Conservation (phyloP, 371 early-diverging fungal genomes). For the Mucor indicus region DNA sequence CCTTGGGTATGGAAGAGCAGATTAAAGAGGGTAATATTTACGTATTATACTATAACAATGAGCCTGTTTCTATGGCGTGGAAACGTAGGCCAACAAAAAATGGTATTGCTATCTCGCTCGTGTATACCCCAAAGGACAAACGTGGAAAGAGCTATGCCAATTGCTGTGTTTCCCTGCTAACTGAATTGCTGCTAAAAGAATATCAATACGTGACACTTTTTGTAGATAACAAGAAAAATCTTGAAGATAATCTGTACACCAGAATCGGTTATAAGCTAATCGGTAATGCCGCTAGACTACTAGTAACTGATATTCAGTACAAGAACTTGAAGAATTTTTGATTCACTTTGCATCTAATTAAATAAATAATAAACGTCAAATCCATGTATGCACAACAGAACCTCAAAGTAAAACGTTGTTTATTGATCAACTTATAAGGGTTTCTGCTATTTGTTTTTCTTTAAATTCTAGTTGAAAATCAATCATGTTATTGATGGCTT, state of each 20-base stretch:
- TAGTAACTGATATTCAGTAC: too few relatives aligned
- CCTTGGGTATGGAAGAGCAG: too few relatives aligned
- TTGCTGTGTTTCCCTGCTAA: slow-evolving; percentile 4
- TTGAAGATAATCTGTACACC: slow-evolving; percentile 8
- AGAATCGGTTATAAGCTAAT: slow-evolving; percentile 1
- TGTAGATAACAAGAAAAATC: neutral
- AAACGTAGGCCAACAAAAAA: slow-evolving; percentile 8
- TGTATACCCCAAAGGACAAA: slow-evolving; percentile 8
- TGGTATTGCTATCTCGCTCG: slow-evolving; percentile 11
- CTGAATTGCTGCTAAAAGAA: slow-evolving; percentile 5
- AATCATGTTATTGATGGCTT: too few relatives aligned
- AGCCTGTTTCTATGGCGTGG: slow-evolving; percentile 19
- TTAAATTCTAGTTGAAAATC: too few relatives aligned
- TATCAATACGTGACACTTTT: slow-evolving; percentile 11
- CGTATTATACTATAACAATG: neutral
- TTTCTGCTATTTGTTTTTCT: too few relatives aligned
- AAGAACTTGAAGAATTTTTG: too few relatives aligned
- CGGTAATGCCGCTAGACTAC: slow-evolving; percentile 5
- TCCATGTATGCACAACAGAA: too few relatives aligned
- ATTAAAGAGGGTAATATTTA: too few relatives aligned
- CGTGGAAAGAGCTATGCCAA: slow-evolving; percentile 10
- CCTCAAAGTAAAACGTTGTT: too few relatives aligned
- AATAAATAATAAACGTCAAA: too few relatives aligned
- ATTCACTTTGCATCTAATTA: too few relatives aligned
- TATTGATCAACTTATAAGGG: too few relatives aligned